These are phyloP conservation scores for Orobanche coerulescens DNA, from an alignment of 257 asterid species.

Conservation along the genomic window DNA sequence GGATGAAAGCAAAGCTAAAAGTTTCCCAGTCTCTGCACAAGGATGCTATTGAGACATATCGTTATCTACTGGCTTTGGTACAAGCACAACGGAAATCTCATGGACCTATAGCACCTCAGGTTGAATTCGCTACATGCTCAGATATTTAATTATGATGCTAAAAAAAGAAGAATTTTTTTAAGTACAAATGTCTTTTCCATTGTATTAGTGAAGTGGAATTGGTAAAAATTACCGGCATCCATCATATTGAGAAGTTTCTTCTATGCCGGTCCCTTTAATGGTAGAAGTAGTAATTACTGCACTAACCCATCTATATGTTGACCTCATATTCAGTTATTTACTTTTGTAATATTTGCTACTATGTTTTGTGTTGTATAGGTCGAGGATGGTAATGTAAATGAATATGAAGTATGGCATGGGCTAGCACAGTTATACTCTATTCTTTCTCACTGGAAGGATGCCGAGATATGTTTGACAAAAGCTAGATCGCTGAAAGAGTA, in stretches of 20 bases:
- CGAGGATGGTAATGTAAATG: constrained; percentile 67
- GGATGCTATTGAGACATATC: constrained; percentile 82
- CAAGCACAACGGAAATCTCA: constrained; percentile 80
- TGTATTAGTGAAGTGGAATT: background rate
- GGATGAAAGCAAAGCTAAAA: constrained; percentile 86
- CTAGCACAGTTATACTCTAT: constrained; percentile 80
- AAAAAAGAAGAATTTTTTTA: background rate
- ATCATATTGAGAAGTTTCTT: background rate
- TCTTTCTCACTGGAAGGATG: constrained; percentile 90
- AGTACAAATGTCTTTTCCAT: background rate
- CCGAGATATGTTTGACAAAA: constrained; percentile 80
- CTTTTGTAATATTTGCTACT: constrained; percentile 9
- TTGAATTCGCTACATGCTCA: constrained; percentile 25
- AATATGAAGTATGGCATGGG: constrained; percentile 95
- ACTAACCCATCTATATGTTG: constrained; percentile 7
- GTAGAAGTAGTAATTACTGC: constrained; percentile 1
- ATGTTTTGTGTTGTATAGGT: constrained; percentile 34
- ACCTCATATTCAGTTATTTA: constrained; percentile 2
- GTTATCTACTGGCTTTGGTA: constrained; percentile 84
- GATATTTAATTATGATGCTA: constrained; percentile 10
- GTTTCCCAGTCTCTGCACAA: constrained; percentile 60
- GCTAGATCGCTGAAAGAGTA: constrained; percentile 66
- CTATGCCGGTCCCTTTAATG: background rate
- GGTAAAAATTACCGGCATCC: background rate
- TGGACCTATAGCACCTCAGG: constrained; percentile 69